phyloP scores from a whole-genome alignment of 257 asterid species.

The Vinca minor region DNA sequence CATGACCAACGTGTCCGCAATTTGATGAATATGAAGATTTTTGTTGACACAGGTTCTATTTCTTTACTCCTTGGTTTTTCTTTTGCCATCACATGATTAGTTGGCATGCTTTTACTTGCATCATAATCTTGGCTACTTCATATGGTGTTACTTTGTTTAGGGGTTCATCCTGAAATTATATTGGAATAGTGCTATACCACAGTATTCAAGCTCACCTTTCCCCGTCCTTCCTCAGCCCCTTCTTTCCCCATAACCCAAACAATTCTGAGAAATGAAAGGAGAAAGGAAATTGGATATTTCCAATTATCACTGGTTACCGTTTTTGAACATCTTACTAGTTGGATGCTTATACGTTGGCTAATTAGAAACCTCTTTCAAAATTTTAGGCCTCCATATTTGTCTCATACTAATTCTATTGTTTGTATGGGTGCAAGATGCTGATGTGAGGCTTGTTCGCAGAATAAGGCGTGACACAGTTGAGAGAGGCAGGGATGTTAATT shows the following conservation, averaged over 20 bases:
- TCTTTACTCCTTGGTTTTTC: slow-evolving; percentile 14
- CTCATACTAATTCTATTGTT: slow-evolving; percentile 3
- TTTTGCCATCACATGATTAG: neutral
- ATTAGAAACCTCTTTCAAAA: neutral
- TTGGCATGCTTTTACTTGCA: neutral
- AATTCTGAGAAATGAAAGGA: neutral
- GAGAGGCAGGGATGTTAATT: slow-evolving; percentile 93
- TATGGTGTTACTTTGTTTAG: neutral
- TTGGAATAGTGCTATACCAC: neutral
- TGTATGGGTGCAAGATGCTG: slow-evolving; percentile 50
- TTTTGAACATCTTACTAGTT: neutral
- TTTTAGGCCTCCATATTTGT: neutral
- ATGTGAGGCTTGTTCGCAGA: slow-evolving; percentile 99
- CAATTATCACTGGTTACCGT: neutral
- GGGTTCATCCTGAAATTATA: neutral
- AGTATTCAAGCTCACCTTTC: neutral
- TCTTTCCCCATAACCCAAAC: too few relatives aligned
- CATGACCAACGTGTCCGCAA: slow-evolving; percentile 89
- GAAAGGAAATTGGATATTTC: neutral
- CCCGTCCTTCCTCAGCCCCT: neutral
- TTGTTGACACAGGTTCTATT: slow-evolving; percentile 82
- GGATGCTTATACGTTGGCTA: neutral
- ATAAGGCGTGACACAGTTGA: slow-evolving; percentile 93
- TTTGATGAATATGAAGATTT: slow-evolving; percentile 96
- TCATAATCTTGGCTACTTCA: neutral